Percentiles rank a stretch among this genome's conserved stretches.
Evolutionary conservation across 495 filamentous ascomycete genomes (phyloP).

Genomic region (Penicillium silybi): DNA sequence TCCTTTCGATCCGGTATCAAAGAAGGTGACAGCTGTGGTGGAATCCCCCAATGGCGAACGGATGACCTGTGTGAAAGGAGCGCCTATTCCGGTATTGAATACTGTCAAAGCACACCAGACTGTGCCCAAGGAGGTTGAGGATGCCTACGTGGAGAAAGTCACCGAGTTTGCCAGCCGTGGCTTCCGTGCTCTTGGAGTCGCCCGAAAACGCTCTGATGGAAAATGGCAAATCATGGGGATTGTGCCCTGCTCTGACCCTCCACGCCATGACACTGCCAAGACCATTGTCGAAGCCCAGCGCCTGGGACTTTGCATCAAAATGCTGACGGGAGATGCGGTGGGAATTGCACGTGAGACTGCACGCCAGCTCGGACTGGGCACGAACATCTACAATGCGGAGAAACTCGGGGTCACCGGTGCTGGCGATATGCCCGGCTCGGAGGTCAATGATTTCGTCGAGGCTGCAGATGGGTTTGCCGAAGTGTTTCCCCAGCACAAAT

Average conservation of each 20-base stretch:
- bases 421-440: slow-evolving; percentile 86
- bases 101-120: slow-evolving; percentile 78
- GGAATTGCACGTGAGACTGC: slow-evolving; percentile 90
- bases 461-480: slow-evolving; percentile 92
- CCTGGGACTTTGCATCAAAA: slow-evolving; percentile 88
- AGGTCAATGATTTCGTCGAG: slow-evolving; percentile 92
- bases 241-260: slow-evolving; percentile 89
- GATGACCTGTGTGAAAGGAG: slow-evolving; percentile 87
- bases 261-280: slow-evolving; percentile 84
- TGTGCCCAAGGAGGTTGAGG: slow-evolving; percentile 67
- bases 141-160: slow-evolving; percentile 84
- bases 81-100: slow-evolving; percentile 77
- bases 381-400: slow-evolving; percentile 92
- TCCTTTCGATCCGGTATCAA: slow-evolving; percentile 92
- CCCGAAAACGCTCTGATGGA: slow-evolving; percentile 72
- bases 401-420: slow-evolving; percentile 78
- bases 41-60: slow-evolving; percentile 75
- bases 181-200: slow-evolving; percentile 89
- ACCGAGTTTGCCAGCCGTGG: slow-evolving; percentile 87
- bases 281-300: slow-evolving; percentile 86
- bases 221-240: slow-evolving; percentile 91
- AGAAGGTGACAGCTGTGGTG: slow-evolving; percentile 84
- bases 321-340: slow-evolving; percentile 94
- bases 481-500: slow-evolving; percentile 97
- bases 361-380: slow-evolving; percentile 84